Evolutionary conservation across 2,329 filamentous ascomycete species (phyloP).

Genomic region (Colletotrichum limetticola): DNA sequence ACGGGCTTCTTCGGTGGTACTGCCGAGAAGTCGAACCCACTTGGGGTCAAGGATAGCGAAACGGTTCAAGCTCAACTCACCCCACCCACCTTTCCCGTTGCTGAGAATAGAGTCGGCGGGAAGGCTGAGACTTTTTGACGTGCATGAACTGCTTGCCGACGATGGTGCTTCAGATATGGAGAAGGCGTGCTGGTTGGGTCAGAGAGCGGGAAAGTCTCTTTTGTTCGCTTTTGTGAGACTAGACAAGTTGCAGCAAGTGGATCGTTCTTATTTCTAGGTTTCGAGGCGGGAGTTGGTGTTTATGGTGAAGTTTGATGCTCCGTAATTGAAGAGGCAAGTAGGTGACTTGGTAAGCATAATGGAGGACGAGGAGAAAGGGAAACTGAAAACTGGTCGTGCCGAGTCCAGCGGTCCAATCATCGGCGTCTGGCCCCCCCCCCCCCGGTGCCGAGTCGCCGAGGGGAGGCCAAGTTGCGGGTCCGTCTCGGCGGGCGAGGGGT

Average conservation of each 20-base stretch:
- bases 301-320: neutral
- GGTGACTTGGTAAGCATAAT: no score
- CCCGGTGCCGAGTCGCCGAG: neutral
- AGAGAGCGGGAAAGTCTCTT: neutral
- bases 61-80: neutral
- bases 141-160: neutral
- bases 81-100: neutral
- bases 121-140: neutral
- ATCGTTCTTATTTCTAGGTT: neutral
- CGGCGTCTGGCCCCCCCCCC: neutral
- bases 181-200: neutral
- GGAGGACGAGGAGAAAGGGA: no score
- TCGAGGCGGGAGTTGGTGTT: neutral
- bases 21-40: neutral
- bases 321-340: no score
- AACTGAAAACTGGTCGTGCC: no score
- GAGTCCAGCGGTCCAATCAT: constrained; percentile 18
- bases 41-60: neutral
- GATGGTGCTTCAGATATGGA: neutral
- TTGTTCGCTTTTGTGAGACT: neutral
- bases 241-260: neutral
- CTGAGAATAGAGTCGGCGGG: neutral
- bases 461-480: neutral
- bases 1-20: no score
- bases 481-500: constrained; percentile 3